Conservation (phyloP, 2,329 filamentous ascomycete species). For the Bertia moriformis region DNA sequence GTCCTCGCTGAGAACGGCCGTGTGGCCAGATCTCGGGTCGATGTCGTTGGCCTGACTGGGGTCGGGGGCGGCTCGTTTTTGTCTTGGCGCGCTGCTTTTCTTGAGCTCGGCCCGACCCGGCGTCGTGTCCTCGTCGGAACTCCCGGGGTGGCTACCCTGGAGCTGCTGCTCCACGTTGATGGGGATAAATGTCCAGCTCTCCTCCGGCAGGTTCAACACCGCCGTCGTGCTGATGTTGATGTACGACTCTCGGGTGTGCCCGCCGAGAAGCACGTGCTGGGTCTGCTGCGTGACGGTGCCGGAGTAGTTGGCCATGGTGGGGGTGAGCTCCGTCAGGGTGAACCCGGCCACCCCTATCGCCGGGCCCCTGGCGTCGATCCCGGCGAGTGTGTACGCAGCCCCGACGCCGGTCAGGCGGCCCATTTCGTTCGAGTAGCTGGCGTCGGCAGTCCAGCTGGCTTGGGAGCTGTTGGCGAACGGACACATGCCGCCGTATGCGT, state of each 20-base stretch:
- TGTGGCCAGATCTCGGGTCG: conserved; percentile 79
- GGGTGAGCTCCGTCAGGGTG: conserved; percentile 58
- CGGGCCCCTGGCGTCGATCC: conserved; percentile 34
- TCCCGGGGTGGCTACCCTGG: conserved; percentile 3
- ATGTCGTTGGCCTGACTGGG: conserved; percentile 30
- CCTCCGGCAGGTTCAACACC: conserved; percentile 72
- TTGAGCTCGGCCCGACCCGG: conserved; percentile 43
- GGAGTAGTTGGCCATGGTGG: no score
- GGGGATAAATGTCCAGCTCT: conserved; percentile 70
- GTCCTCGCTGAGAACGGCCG: conserved; percentile 65
- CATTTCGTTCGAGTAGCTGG: conserved; percentile 72
- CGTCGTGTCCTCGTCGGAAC: conserved; percentile 14
- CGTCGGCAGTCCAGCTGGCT: conserved; percentile 47
- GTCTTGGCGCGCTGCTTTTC: conserved; percentile 22
- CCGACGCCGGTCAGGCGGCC: conserved; percentile 31
- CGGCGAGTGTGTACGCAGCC: conserved; percentile 17
- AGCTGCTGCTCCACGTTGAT: conserved; percentile 41
- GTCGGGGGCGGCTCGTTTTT: no score
- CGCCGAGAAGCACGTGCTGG: conserved; percentile 69
- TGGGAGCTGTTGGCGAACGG: conserved; percentile 30
- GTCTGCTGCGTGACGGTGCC: conserved; percentile 61
- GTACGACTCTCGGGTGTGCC: conserved; percentile 72
- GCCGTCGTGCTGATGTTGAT: conserved; percentile 90
- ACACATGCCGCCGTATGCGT: conserved; percentile 86
- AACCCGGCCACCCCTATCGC: conserved; percentile 78